Conservation (phyloP, 2,329 filamentous ascomycete species). For the Arthroderma uncinatum region DNA sequence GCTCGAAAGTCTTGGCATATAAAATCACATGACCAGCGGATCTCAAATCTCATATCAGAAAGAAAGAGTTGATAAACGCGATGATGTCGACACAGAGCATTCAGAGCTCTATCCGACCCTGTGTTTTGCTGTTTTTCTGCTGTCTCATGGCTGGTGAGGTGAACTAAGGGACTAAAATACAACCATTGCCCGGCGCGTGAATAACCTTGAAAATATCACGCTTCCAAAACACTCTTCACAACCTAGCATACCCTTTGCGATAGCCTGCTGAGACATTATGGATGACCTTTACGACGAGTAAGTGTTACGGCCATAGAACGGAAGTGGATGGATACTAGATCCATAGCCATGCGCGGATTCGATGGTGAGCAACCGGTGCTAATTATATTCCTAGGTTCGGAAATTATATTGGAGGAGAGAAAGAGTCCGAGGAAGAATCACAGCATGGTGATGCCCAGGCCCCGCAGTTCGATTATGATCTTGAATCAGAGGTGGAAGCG, state of each 20-base stretch:
- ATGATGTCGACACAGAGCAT: not conserved
- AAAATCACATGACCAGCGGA: not conserved
- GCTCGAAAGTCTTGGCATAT: too few species aligned
- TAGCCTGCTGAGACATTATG: conserved; percentile 41
- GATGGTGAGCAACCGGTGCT: conserved; percentile 9
- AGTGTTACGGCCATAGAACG: conserved; percentile 8
- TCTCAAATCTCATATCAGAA: conserved; percentile 6
- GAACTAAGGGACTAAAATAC: not conserved
- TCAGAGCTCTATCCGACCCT: not conserved
- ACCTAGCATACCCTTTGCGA: not conserved
- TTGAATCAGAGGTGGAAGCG: conserved; percentile 54
- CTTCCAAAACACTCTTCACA: not conserved
- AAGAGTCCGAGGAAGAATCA: conserved; percentile 77
- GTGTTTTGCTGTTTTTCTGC: not conserved
- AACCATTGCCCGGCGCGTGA: not conserved
- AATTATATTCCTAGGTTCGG: conserved; percentile 58
- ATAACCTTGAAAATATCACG: not conserved
- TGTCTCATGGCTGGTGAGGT: not conserved
- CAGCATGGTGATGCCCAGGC: conserved; percentile 61
- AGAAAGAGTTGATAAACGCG: not conserved
- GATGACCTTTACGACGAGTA: conserved; percentile 97
- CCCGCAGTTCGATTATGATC: conserved; percentile 68
- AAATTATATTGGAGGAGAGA: conserved; percentile 94
- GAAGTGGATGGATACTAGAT: not conserved
- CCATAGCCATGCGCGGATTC: not conserved